These are phyloP conservation scores for Boletus rubroflammeus DNA, from an alignment of 768 basidiomycete species.

Conservation along the genomic window DNA sequence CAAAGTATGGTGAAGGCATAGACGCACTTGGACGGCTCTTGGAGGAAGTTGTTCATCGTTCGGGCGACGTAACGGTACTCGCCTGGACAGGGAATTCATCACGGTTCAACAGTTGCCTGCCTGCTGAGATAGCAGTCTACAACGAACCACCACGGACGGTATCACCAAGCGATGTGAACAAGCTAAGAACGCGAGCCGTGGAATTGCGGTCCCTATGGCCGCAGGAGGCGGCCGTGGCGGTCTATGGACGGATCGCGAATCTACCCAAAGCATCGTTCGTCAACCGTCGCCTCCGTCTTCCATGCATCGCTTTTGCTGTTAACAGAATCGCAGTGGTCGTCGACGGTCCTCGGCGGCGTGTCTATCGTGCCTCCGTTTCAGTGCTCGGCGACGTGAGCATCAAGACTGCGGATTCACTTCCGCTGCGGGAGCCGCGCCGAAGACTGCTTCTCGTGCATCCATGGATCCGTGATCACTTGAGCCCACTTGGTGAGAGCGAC, in stretches of 20 bases:
- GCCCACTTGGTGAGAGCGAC: background rate
- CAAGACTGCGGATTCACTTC: background rate
- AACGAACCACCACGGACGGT: background rate
- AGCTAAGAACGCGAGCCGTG: background rate
- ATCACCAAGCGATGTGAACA: background rate
- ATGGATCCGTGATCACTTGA: background rate
- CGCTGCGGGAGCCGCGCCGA: background rate
- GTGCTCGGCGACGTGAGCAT: background rate
- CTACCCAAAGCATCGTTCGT: constrained; percentile 1
- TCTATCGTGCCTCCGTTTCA: background rate
- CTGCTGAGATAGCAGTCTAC: constrained; percentile 1
- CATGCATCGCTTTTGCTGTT: constrained; percentile 1
- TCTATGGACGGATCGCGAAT: background rate
- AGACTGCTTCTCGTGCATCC: constrained; percentile 1
- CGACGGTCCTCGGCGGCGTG: background rate
- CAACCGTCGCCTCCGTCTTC: constrained; percentile 2
- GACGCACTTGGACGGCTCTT: constrained; percentile 1
- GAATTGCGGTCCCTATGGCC: background rate
- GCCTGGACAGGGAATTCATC: constrained; percentile 2
- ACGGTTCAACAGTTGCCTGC: constrained; percentile 2
- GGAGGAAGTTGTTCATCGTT: constrained; percentile 5
- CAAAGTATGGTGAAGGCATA: background rate
- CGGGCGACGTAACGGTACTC: constrained; percentile 2
- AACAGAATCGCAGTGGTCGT: background rate
- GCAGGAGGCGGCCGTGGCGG: background rate